Evolutionary conservation across 2,329 filamentous ascomycete species (phyloP).

Genomic region (Trichoderma gracile): DNA sequence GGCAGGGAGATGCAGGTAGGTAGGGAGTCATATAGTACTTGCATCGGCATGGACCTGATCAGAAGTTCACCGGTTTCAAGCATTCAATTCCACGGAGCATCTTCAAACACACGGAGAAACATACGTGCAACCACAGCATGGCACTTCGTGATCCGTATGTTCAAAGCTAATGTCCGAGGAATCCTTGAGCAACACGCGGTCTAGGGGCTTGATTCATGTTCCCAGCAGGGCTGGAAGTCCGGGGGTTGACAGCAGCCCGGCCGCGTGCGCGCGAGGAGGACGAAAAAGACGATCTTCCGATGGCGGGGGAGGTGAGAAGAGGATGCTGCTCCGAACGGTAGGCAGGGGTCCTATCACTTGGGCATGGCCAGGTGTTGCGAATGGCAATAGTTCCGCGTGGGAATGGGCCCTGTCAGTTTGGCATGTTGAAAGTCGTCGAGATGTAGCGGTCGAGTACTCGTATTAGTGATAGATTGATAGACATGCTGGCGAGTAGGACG

Average conservation of each 20-base stretch:
- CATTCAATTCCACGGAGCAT: background rate
- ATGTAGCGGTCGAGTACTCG: background rate
- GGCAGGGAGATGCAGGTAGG: background rate
- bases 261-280: slow-evolving; percentile 7
- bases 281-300: background rate
- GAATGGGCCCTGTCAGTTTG: background rate
- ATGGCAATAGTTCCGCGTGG: background rate
- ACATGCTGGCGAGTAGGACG: background rate
- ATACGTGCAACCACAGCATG: too few relatives aligned
- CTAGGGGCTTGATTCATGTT: slow-evolving; percentile 21
- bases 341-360: background rate
- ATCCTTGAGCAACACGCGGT: slow-evolving; percentile 6
- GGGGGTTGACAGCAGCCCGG: slow-evolving; percentile 16
- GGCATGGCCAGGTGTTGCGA: background rate
- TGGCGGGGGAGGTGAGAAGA: slow-evolving; percentile 13
- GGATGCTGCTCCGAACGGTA: background rate
- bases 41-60: background rate
- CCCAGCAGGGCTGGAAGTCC: slow-evolving; percentile 19
- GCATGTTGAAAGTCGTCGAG: background rate
- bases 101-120: background rate
- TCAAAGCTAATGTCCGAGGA: slow-evolving; percentile 19
- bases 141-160: background rate
- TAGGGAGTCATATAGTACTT: slow-evolving; percentile 1
- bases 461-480: background rate
- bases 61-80: slow-evolving; percentile 20